Evolutionary conservation across 306 rosid genomes (phyloP), one percentile per base, ranked within the genome.

Genomic region (Gastrolobium villosum): DNA sequence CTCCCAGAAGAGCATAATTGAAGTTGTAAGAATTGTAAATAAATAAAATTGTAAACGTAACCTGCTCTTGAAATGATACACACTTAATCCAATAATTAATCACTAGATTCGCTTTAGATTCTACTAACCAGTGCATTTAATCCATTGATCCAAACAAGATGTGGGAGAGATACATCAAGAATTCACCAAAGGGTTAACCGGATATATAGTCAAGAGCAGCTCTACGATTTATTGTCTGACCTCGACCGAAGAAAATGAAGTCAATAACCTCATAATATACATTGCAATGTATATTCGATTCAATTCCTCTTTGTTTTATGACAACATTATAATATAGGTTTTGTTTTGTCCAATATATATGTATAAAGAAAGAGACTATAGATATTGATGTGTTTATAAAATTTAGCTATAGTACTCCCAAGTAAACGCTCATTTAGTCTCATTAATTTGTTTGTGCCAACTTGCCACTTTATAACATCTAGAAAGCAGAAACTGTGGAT

Each of bases 381-480:
- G 0, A 15, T 49, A 14, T 49, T 35, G 26, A 10, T 63, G 28
- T 66, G 14, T 6, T 4, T 34, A 13, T 63, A 65, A 20, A 20
- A 7, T 9, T 41, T 65, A 52, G 73, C 44, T 28, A 28, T 46
- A 26, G 13, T 50, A 14, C 10, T 55, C 48, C n/a, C 66, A 77
- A 54, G 81, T 66, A 77, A 76, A 54, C 56, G 57, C 1, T 56
- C 43, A 39, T 28, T 10, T 53, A 1, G 2, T 65, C 14, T 31
- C 15, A 26, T 50, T 30, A 30, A 5, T 66, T 65, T 65, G 37
- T 65, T 31, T 40, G 57, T 40, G 31, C 32, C 80, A 41, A 77
- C 39, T 54, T 77, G 65, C 37, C 59, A 43, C 67, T 77, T 65
- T 55, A 52, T 31, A 44, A 43, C 32, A 31, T 77, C 68, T 66